These are phyloP conservation scores for Rhizopogon sp. DNA, from an alignment of 768 basidiomycete genomes.

Conservation along the genomic window DNA sequence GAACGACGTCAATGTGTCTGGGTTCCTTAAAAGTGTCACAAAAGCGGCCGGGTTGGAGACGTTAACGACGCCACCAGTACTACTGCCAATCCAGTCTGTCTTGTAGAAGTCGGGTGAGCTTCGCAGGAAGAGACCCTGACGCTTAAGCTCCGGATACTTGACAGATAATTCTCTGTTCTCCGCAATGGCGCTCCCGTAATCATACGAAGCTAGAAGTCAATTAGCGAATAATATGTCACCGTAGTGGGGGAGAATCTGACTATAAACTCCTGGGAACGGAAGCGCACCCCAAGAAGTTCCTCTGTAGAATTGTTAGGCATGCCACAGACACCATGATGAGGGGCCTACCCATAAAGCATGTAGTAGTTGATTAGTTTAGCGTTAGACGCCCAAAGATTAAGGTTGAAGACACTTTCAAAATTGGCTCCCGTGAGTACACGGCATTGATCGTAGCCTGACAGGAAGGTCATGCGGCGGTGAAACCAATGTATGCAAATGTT, in stretches of 20 bases:
- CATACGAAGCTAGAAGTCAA: constrained; percentile 50
- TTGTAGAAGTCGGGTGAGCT: constrained; percentile 77
- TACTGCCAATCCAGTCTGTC: constrained; percentile 69
- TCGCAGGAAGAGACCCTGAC: constrained; percentile 72
- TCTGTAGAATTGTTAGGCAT: constrained; percentile 30
- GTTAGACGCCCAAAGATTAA: constrained; percentile 74
- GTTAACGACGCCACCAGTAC: constrained; percentile 41
- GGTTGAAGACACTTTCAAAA: constrained; percentile 78
- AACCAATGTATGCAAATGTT: background rate
- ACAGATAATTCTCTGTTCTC: constrained; percentile 62
- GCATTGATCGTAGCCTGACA: constrained; percentile 58
- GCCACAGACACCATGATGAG: background rate
- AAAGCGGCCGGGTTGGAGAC: constrained; percentile 46
- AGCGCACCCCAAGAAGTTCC: constrained; percentile 85
- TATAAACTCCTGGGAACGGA: constrained; percentile 73
- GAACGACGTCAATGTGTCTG: constrained; percentile 61
- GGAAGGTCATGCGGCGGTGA: constrained; percentile 2
- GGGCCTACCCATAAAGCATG: constrained; percentile 71
- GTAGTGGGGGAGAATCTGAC: constrained; percentile 18
- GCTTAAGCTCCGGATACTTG: constrained; percentile 77
- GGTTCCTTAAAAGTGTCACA: constrained; percentile 62
- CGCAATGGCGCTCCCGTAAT: constrained; percentile 70
- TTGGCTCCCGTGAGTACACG: constrained; percentile 61
- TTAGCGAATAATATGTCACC: constrained; percentile 1
- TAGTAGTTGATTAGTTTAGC: constrained; percentile 81